Evolutionary conservation across 2,329 filamentous ascomycete genomes (phyloP), one percentile per base, ranked within the genome.

Genomic region (Paramyrothecium roridum): DNA sequence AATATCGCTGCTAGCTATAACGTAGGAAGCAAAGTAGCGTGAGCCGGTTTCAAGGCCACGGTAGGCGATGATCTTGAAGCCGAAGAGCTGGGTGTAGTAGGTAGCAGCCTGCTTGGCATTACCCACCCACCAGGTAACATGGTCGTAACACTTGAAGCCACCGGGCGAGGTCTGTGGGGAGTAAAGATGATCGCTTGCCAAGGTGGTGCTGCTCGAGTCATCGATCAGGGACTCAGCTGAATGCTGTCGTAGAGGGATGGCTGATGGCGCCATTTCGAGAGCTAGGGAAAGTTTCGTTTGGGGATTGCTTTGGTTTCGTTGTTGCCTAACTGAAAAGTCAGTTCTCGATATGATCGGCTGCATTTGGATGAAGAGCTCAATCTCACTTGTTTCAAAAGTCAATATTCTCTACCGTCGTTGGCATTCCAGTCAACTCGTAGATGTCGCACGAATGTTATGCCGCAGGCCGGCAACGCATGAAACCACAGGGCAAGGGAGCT

Each of bases 81-180:
- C 90, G 78, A 93, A 88, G 59, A 88, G 86, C 6, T 85, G 85
- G 63, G 86, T 84, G 73, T 93, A 93, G 75, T 88, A 93, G n/a
- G 85, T 81, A 30, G 90, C 90, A 1, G 89, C 88, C 76, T 93
- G 89, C 74, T 93, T 93, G 60, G 90, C 90, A 67, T 95, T 95
- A 63, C 89, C 89, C 12, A 93, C 90, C 74, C 89, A 93, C 90
- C 90, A 93, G 64, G 88, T 89, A 19, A 93, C 82, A 70, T 93
- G 87, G 73, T 92, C 88, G 68, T 92, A 93, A 63, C 88, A n/a
- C 17, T 20, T 50, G 48, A 50, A 33, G 16, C 26, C 23, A 23
- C 72, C 49, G 65, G 71, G 57, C 66, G 76, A 72, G 46, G 20
- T 21, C 3, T n/a, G 20, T 16, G 23, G n/a, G n/a, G 23, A 20